A percentile compares a stretch with the other conserved stretches of the same genome.
Conservation (phyloP, 345 rosid genomes). For the Citrus sp. region DNA sequence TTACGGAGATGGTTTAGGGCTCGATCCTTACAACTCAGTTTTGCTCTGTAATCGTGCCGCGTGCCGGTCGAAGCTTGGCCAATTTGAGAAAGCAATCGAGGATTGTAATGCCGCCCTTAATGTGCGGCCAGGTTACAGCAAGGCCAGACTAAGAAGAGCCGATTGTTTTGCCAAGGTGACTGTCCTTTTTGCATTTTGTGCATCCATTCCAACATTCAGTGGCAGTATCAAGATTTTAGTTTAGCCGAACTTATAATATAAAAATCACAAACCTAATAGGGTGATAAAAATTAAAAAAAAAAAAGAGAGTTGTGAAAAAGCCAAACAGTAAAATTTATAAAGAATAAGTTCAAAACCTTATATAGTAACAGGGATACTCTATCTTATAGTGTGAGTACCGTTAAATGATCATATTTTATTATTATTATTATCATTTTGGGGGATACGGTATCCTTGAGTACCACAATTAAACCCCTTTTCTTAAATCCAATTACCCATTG, state of each 20-base stretch:
- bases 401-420: too few species aligned
- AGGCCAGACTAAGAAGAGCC: constrained; percentile 88
- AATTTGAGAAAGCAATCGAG: constrained; percentile 59
- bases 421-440: too few species aligned
- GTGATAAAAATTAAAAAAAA: too few species aligned
- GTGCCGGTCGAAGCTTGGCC: constrained; percentile 59
- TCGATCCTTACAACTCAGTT: constrained; percentile 69
- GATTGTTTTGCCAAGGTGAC: constrained; percentile 73
- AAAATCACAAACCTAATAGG: not conserved
- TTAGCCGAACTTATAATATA: not conserved
- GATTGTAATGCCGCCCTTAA: constrained; percentile 73
- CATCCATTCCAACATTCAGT: not conserved
- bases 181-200: not conserved
- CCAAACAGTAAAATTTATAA: too few species aligned
- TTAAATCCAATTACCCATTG: too few species aligned
- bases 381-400: too few species aligned
- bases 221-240: not conserved
- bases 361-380: too few species aligned
- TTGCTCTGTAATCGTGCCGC: constrained; percentile 90
- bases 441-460: too few species aligned
- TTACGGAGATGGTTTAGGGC: constrained; percentile 73
- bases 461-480: too few species aligned
- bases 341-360: too few species aligned
- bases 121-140: constrained; percentile 58
- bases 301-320: too few species aligned